These are phyloP conservation scores for Discostella pseudostelligera DNA, from an alignment of 108 stramenopile species.

Conservation along the genomic window DNA sequence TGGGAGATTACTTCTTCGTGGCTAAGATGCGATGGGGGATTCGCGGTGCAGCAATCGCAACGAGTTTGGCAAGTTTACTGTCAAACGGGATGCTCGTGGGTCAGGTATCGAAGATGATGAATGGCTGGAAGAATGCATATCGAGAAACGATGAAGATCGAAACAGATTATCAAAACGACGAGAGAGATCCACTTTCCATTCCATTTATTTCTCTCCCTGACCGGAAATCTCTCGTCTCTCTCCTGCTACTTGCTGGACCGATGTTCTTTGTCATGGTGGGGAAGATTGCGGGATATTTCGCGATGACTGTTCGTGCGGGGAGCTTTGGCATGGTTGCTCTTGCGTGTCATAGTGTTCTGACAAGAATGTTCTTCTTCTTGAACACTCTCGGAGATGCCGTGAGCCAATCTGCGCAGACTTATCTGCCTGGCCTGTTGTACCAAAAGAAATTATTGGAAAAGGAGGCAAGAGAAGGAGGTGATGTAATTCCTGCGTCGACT, in stretches of 20 bases:
- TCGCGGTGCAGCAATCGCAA: conserved; percentile 73
- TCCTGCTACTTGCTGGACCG: conserved; percentile 75
- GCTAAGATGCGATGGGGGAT: conserved; percentile 56
- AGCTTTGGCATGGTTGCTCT: conserved; percentile 72
- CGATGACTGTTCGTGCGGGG: conserved; percentile 72
- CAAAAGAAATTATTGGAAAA: conserved; percentile 30
- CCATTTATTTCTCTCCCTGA: conserved; percentile 71
- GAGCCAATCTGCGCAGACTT: conserved; percentile 85
- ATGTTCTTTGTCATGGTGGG: conserved; percentile 82
- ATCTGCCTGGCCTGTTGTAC: conserved; percentile 74
- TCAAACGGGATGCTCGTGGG: conserved; percentile 53
- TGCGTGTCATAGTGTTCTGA: conserved; percentile 86
- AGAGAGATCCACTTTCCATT: conserved; percentile 15
- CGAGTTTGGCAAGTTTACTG: conserved; percentile 57
- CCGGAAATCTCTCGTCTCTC: conserved; percentile 49
- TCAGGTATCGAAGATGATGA: conserved; percentile 47
- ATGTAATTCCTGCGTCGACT: not conserved
- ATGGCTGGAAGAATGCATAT: conserved; percentile 55
- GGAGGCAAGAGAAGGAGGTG: not conserved
- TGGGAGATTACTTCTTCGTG: conserved; percentile 70
- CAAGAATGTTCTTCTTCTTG: conserved; percentile 93
- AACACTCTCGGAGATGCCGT: conserved; percentile 88
- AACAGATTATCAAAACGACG: conserved; percentile 1
- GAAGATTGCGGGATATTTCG: conserved; percentile 77
- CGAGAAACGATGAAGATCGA: conserved; percentile 7